Evolutionary conservation across 208 protist species (phyloP).

Genomic region (Trypanosoma rangeli): DNA sequence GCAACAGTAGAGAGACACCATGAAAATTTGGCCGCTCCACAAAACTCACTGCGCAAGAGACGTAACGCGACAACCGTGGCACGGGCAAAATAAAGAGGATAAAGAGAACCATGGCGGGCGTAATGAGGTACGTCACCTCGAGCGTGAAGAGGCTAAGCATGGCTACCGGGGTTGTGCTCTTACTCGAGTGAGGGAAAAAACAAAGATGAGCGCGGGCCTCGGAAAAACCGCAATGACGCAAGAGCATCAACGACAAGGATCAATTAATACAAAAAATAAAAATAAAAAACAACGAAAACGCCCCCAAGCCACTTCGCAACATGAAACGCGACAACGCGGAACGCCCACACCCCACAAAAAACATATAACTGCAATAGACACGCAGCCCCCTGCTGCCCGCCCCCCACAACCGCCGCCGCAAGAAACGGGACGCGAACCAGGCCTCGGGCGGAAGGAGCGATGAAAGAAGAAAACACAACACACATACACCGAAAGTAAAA

Average conservation of each 20-base stretch:
- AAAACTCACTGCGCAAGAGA: constrained; percentile 31
- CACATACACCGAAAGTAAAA: background rate
- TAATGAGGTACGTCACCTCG: constrained; percentile 56
- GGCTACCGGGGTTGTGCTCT: background rate
- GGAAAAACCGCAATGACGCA: background rate
- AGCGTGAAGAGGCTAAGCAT: constrained; percentile 45
- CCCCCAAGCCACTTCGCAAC: too few species aligned
- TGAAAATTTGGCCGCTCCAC: constrained; percentile 41
- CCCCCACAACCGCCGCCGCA: too few species aligned
- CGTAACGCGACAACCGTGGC: constrained; percentile 26
- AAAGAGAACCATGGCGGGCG: constrained; percentile 44
- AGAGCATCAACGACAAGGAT: background rate
- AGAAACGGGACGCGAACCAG: too few species aligned
- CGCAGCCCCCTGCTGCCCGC: too few species aligned
- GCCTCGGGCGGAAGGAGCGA: too few species aligned
- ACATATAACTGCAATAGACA: too few species aligned
- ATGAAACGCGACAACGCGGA: too few species aligned
- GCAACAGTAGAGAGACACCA: constrained; percentile 41
- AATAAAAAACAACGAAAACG: background rate
- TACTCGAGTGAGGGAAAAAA: constrained; percentile 15
- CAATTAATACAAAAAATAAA: background rate
- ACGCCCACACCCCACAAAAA: too few species aligned
- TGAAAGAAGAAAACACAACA: background rate
- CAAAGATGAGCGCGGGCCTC: background rate
- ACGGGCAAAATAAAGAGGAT: constrained; percentile 51